phyloP scores from a whole-genome alignment of 1,284 basidiomycete genomes.

The Peniophora sp. region DNA sequence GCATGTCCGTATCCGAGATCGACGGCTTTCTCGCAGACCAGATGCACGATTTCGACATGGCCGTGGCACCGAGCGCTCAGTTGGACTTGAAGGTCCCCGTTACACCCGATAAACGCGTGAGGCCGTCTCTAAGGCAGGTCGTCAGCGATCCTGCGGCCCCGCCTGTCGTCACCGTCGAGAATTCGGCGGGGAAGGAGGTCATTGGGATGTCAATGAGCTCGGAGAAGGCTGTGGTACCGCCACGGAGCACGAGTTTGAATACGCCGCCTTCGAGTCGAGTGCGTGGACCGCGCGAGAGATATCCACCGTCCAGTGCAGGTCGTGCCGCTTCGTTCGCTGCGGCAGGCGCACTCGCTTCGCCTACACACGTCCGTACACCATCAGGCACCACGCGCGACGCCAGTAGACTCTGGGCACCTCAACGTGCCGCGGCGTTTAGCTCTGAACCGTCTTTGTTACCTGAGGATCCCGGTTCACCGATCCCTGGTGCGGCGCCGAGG shows the following conservation, averaged over 20 bases:
- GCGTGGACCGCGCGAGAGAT: constrained; percentile 8
- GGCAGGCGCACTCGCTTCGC: constrained; percentile 8
- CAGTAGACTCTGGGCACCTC: constrained; percentile 49
- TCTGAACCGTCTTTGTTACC: constrained; percentile 70
- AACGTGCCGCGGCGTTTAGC: constrained; percentile 59
- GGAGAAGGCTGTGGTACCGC: neutral
- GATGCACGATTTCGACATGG: neutral
- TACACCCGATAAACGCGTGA: neutral
- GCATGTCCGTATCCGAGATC: neutral
- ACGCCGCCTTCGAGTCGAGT: neutral
- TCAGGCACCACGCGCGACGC: constrained; percentile 28
- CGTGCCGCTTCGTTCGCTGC: constrained; percentile 15
- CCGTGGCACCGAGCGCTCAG: neutral
- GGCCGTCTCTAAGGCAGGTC: neutral
- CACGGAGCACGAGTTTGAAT: neutral
- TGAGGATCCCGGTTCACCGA: constrained; percentile 30
- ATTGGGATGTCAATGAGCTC: no score
- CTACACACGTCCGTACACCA: constrained; percentile 19
- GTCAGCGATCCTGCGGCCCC: neutral
- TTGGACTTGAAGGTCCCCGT: neutral
- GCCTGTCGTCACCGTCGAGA: neutral
- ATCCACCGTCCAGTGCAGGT: neutral
- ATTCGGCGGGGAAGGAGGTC: no score
- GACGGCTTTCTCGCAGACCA: neutral
- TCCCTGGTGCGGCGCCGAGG: constrained; percentile 9